Conservation (phyloP, 768 basidiomycete species). For the Pleurotus salmoneostramineus region DNA sequence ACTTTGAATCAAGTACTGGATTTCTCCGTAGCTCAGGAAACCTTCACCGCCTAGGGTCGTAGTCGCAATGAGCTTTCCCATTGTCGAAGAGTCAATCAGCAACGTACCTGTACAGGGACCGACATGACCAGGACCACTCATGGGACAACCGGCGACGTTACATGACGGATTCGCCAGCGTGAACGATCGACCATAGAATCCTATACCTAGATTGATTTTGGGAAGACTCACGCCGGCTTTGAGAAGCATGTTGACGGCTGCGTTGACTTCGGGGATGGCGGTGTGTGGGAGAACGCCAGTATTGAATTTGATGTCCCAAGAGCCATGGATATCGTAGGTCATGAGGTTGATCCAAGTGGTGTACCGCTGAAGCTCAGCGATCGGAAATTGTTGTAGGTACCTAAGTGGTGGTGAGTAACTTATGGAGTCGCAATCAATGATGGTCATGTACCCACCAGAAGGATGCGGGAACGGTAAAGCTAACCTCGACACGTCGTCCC, state of each 20-base stretch:
- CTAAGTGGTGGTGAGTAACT: too few relatives aligned
- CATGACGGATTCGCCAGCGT: conserved; percentile 3
- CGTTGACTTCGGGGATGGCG: conserved; percentile 6
- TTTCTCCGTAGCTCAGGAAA: conserved; percentile 7
- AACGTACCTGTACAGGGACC: conserved; percentile 2
- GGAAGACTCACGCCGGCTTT: conserved; percentile 4
- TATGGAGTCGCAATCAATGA: too few relatives aligned
- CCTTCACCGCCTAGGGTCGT: conserved; percentile 2
- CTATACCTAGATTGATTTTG: conserved; percentile 8
- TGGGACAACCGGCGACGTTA: conserved; percentile 3
- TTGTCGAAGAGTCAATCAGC: not conserved
- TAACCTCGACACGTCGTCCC: not conserved
- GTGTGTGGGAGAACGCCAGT: conserved; percentile 6
- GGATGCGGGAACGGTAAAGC: not conserved
- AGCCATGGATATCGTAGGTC: conserved; percentile 9
- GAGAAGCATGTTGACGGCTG: conserved; percentile 5
- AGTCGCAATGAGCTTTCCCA: not conserved
- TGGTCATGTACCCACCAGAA: not conserved
- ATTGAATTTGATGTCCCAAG: conserved; percentile 8
- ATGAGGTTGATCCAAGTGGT: conserved; percentile 8
- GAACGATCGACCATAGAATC: conserved; percentile 7
- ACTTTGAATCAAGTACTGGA: conserved; percentile 7
- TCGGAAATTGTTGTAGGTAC: conserved; percentile 3
- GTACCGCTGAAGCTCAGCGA: not conserved
- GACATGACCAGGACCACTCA: not conserved